phyloP scores from a whole-genome alignment of 495 filamentous ascomycete species.

The Schizothecium vesticola region DNA sequence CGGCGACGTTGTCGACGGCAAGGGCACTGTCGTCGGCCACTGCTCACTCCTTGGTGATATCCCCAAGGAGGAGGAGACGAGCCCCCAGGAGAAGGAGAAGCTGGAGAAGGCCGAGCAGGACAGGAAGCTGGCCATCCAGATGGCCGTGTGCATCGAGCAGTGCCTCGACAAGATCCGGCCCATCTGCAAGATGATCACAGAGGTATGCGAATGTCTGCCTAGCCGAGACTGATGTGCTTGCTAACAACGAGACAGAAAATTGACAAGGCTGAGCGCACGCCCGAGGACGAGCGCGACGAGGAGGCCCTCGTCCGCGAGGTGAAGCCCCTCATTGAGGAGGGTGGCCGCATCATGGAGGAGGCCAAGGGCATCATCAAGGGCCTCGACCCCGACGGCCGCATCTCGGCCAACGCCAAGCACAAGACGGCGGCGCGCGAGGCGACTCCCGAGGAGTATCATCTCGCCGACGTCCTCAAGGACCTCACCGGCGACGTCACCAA shows the following conservation, averaged over 20 bases:
- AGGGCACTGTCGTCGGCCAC: slow-evolving; percentile 76
- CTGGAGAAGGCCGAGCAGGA: slow-evolving; percentile 60
- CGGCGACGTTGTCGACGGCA: slow-evolving; percentile 76
- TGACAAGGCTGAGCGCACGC: slow-evolving; percentile 72
- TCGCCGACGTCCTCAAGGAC: slow-evolving; percentile 80
- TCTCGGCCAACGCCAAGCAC: slow-evolving; percentile 80
- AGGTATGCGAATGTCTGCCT: slow-evolving; percentile 47
- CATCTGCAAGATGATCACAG: slow-evolving; percentile 80
- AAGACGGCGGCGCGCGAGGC: slow-evolving; percentile 76
- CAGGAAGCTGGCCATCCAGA: slow-evolving; percentile 69
- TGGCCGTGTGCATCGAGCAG: slow-evolving; percentile 66
- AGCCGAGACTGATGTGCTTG: not conserved
- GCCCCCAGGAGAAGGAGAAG: slow-evolving; percentile 47
- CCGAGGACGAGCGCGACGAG: slow-evolving; percentile 89
- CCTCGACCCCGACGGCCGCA: slow-evolving; percentile 81
- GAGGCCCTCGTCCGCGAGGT: slow-evolving; percentile 80
- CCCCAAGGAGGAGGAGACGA: slow-evolving; percentile 42
- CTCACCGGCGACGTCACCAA: slow-evolving; percentile 55
- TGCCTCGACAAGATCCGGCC: slow-evolving; percentile 80
- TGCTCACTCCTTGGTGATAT: slow-evolving; percentile 75
- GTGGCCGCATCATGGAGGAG: slow-evolving; percentile 72
- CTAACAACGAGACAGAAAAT: slow-evolving; percentile 51
- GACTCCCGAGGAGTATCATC: slow-evolving; percentile 75
- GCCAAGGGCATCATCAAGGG: slow-evolving; percentile 87
- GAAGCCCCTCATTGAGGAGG: slow-evolving; percentile 83